Percentiles rank a stretch among this genome's conserved stretches.
phyloP scores from a whole-genome alignment of 129 eudicot species.

The Silybum marianum region DNA sequence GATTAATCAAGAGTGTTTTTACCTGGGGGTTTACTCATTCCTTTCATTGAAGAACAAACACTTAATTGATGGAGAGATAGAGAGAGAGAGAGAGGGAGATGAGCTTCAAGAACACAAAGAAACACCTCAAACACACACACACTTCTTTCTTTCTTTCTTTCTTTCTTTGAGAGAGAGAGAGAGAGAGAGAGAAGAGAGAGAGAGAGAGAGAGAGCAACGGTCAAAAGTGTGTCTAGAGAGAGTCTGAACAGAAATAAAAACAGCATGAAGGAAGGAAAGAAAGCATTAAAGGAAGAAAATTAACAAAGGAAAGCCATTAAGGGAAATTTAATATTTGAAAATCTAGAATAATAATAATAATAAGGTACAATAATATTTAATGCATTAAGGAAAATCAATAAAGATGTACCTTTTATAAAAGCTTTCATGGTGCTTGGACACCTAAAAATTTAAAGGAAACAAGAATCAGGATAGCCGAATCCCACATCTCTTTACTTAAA shows the following conservation, averaged over 20 bases:
- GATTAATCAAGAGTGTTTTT: slow-evolving; percentile 1
- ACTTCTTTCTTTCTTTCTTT: not conserved
- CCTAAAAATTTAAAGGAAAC: slow-evolving; percentile 33
- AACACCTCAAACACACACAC: slow-evolving; percentile 26
- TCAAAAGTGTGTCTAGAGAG: slow-evolving; percentile 50
- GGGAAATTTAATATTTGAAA: not conserved
- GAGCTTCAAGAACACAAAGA: slow-evolving; percentile 17
- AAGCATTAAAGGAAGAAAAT: not conserved
- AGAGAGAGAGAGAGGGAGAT: slow-evolving; percentile 8
- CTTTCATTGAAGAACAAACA: no score
- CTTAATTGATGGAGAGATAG: not conserved
- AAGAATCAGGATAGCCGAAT: slow-evolving; percentile 37
- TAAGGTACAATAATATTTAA: slow-evolving; percentile 25
- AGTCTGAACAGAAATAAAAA: slow-evolving; percentile 25
- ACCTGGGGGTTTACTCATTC: slow-evolving; percentile 40
- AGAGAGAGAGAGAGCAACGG: slow-evolving; percentile 72
- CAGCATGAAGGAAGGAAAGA: slow-evolving; percentile 11
- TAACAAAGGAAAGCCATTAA: slow-evolving; percentile 8
- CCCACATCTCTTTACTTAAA: not conserved
- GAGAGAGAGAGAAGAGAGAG: slow-evolving; percentile 38
- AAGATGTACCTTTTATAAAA: slow-evolving; percentile 20
- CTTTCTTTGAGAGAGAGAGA: slow-evolving; percentile 33
- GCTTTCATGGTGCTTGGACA: slow-evolving; percentile 27
- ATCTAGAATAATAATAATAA: not conserved
- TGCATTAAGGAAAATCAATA: slow-evolving; percentile 1